Base-by-base conservation (phyloP, 108 stramenopile genomes). In the Stephanodiscus triporus region DNA sequence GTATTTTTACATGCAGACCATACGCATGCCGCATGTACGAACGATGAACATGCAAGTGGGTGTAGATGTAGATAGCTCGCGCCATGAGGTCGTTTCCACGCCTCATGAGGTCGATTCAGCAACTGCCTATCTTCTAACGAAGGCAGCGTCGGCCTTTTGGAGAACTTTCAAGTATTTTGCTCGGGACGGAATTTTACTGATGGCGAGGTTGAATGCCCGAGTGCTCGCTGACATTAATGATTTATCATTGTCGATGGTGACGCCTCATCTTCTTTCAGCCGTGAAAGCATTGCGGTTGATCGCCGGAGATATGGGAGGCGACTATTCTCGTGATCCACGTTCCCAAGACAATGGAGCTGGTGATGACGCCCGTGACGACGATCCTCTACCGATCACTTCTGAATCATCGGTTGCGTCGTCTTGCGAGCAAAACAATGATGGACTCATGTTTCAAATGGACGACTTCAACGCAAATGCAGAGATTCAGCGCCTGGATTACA, bases 81-180 rank as follows among this genome's bases (percentile, higher is more conserved):
- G 10, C 40, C 40, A 40, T 40, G 40, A 40, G 8, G 9, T 40
- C 40, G 40, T 9, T 11, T 11, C 40, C 40, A 9, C 40, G 40
- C 55, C 20, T 1, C 55, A 29, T 26, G 26, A 10, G 55, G n/a
- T 56, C 27, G 7, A 56, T 29, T 56, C 55, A 27, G 55, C 55
- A 9, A 56, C 55, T 11, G 27, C 55, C 13, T 29, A 26, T 29
- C 27, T 56, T 26, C 24, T 56, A 10, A 56, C 26, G 55, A 27
- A 56, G 55, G 55, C 55, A 11, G 26, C 55, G n/a, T 56, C 55
- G 23, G 27, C 29, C 27, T 3, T 56, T 4, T 56, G 55, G 55
- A 26, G 55, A 8, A 23, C 27, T 4, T 26, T 56, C 27, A 27
- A 56, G 4, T 26, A 56, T 10, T 29, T 56, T 9, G 55, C 26